phyloP scores from a whole-genome alignment of 139 green algal species.

The Coelastrella sp. region DNA sequence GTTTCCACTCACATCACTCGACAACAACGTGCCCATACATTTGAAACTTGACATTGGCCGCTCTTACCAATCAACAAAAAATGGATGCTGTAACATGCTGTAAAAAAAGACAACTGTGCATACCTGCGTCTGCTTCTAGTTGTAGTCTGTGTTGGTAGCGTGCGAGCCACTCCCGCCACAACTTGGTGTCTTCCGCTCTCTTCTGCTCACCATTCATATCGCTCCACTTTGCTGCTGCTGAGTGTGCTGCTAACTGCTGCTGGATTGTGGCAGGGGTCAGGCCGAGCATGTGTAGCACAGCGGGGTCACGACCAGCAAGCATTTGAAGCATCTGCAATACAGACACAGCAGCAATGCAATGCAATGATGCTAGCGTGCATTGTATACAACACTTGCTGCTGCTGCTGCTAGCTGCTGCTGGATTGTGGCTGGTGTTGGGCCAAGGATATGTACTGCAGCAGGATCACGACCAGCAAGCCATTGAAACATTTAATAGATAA shows the following conservation, averaged over 20 bases:
- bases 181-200: slow-evolving; percentile 38
- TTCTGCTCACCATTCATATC: slow-evolving; percentile 45
- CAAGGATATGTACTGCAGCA: slow-evolving; percentile 59
- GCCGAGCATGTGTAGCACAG: slow-evolving; percentile 63
- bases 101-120: neutral
- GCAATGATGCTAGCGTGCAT: too few species aligned
- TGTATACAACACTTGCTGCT: neutral
- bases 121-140: slow-evolving; percentile 38
- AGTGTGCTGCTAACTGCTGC: slow-evolving; percentile 45
- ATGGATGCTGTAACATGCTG: too few species aligned
- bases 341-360: too few species aligned
- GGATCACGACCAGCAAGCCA: slow-evolving; percentile 56
- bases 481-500: too few species aligned
- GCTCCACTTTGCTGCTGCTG: slow-evolving; percentile 26
- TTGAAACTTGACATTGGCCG: too few species aligned
- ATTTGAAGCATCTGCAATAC: slow-evolving; percentile 63
- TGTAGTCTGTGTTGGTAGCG: slow-evolving; percentile 61
- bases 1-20: neutral
- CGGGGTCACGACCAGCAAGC: slow-evolving; percentile 56
- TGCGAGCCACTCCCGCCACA: slow-evolving; percentile 61
- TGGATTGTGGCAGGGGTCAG: slow-evolving; percentile 54
- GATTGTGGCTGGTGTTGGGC: slow-evolving; percentile 55
- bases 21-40: neutral
- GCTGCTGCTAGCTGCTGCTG: neutral
- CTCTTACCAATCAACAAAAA: too few species aligned